Evolutionary conservation across 2,329 filamentous ascomycete genomes (phyloP).

Genomic region (Stagonosporopsis cucurbitacearum): DNA sequence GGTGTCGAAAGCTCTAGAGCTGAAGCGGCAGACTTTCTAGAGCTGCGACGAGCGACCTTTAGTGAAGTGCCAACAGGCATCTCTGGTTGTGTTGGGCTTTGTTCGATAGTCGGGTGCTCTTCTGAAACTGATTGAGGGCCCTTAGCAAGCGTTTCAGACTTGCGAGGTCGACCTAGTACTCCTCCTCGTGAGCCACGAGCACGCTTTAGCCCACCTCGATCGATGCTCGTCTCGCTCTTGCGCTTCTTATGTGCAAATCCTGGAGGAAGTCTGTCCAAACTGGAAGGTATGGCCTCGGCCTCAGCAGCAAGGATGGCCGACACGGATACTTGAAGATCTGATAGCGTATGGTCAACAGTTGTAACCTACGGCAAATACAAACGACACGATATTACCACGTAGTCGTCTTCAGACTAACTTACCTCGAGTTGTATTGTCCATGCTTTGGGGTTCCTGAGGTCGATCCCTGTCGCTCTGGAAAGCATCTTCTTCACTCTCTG

Average conservation of each 20-base stretch:
- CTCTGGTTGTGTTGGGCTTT: background rate
- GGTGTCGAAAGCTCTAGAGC: constrained; percentile 3
- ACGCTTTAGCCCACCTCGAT: constrained; percentile 20
- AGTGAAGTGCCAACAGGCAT: background rate
- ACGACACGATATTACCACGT: background rate
- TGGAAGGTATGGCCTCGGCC: constrained; percentile 28
- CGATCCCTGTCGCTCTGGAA: background rate
- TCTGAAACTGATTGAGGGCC: background rate
- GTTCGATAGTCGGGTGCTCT: background rate
- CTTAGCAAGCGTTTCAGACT: constrained; percentile 11
- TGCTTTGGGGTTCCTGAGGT: background rate
- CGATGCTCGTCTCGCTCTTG: constrained; percentile 22
- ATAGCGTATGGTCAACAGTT: background rate
- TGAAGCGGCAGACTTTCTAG: constrained; percentile 17
- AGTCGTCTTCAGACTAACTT: background rate
- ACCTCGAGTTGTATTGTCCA: background rate
- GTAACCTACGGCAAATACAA: background rate
- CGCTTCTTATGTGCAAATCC: constrained; percentile 21
- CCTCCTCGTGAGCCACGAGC: constrained; percentile 20
- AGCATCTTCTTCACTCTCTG: background rate
- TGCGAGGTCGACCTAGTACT: constrained; percentile 25
- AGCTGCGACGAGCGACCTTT: constrained; percentile 23
- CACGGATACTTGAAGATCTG: background rate
- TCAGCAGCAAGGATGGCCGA: constrained; percentile 26
- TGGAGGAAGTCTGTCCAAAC: constrained; percentile 30